These are phyloP conservation scores for Apiospora arundinis DNA, from an alignment of 2,329 filamentous ascomycete genomes.

Conservation along the genomic window DNA sequence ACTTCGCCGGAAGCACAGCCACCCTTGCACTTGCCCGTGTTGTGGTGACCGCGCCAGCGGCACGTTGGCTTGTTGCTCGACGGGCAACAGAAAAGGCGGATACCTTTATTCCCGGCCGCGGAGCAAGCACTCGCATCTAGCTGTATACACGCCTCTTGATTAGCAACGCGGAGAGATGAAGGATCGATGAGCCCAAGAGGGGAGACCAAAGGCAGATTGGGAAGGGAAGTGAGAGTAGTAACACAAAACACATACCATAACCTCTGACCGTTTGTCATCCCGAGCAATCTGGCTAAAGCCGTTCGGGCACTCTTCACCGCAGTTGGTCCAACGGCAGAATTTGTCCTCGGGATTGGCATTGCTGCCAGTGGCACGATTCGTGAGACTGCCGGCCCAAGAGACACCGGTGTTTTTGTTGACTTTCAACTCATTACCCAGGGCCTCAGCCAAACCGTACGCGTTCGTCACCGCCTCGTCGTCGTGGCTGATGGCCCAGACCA, in stretches of 20 bases:
- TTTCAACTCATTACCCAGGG: not conserved
- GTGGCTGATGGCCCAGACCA: conserved; percentile 20
- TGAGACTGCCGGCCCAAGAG: not conserved
- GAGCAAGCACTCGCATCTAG: not conserved
- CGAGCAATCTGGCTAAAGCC: conserved; percentile 2
- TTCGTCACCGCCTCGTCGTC: not conserved
- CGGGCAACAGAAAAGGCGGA: not conserved
- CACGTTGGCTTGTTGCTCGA: not conserved
- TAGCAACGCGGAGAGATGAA: not conserved
- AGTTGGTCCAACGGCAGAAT: conserved; percentile 1
- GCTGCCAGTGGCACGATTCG: not conserved
- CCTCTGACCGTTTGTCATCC: not conserved
- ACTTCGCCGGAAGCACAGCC: not conserved
- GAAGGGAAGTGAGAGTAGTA: not conserved
- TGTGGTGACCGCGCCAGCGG: not conserved
- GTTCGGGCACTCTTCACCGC: not conserved
- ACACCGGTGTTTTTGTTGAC: not conserved
- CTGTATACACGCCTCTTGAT: not conserved
- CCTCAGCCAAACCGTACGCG: not conserved
- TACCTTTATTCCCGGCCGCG: not conserved
- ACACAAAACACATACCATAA: not conserved
- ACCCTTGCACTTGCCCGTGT: not conserved
- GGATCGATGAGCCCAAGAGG: too few relatives aligned
- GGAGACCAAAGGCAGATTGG: not conserved
- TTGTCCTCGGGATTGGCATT: not conserved